phyloP scores from a whole-genome alignment of 2,329 filamentous ascomycete genomes.

The Colletotrichum viniferum region DNA sequence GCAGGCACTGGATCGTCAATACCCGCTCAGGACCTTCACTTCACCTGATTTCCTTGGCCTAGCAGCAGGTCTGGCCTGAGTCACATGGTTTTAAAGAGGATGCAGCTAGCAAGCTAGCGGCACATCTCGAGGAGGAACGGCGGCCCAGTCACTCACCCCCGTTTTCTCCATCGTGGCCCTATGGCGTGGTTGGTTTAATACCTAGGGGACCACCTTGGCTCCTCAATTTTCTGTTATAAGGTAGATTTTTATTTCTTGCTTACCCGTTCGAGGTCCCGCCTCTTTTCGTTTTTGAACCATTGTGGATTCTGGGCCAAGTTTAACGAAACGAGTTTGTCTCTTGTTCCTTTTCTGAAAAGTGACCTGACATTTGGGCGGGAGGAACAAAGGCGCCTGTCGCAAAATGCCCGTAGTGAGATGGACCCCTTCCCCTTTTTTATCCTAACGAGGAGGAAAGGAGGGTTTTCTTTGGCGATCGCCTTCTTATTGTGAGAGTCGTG shows the following conservation, averaged over 20 bases:
- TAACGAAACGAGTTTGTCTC: neutral
- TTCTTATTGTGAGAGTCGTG: neutral
- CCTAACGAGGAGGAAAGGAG: neutral
- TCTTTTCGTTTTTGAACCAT: neutral
- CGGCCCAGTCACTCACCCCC: neutral
- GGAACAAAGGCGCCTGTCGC: conserved; percentile 5
- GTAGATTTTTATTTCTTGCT: neutral
- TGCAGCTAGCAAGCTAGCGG: conserved; percentile 20
- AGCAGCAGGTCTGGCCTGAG: neutral
- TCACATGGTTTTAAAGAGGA: conserved; percentile 21
- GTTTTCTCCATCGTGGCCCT: conserved; percentile 18
- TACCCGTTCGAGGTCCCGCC: neutral
- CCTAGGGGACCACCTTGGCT: conserved; percentile 16
- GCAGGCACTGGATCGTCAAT: conserved; percentile 3
- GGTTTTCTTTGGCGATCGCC: neutral
- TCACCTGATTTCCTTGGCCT: neutral
- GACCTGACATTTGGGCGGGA: neutral
- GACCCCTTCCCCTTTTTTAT: neutral
- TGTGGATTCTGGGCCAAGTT: neutral
- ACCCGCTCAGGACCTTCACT: conserved; percentile 2
- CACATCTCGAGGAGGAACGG: neutral
- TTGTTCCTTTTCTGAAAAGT: neutral
- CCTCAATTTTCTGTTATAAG: neutral
- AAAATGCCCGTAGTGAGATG: neutral
- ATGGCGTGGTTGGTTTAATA: conserved; percentile 14